phyloP scores from a whole-genome alignment of 1,139 yeast genomes.

The Kazachstania sp. region DNA sequence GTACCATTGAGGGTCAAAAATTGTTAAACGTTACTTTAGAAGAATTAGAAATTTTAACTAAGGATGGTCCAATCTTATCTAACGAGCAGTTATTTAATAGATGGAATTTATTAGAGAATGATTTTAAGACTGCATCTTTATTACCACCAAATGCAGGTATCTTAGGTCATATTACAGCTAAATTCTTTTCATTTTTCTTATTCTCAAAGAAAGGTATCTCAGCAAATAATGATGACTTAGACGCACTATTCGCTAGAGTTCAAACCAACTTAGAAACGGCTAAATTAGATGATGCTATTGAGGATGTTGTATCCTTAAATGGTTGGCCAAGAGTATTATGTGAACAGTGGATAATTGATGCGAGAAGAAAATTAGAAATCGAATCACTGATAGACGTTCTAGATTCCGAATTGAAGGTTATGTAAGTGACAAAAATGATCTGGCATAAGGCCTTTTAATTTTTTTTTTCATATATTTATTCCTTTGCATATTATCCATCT shows the following conservation, averaged over 20 bases:
- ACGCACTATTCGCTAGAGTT: conserved; percentile 81
- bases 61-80: conserved; percentile 26
- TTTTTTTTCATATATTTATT: not conserved
- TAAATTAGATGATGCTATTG: conserved; percentile 79
- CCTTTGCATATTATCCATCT: not conserved
- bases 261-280: conserved; percentile 68
- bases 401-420: conserved; percentile 34
- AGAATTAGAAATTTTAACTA: conserved; percentile 20
- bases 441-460: not conserved
- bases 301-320: conserved; percentile 79
- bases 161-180: conserved; percentile 80
- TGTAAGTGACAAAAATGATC: conserved; percentile 8
- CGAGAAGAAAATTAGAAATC: conserved; percentile 81
- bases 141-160: conserved; percentile 94
- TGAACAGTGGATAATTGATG: conserved; percentile 82
- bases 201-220: conserved; percentile 55
- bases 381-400: conserved; percentile 60
- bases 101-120: conserved; percentile 74
- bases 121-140: conserved; percentile 78
- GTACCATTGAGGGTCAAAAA: conserved; percentile 12
- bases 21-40: conserved; percentile 21
- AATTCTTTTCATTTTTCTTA: conserved; percentile 65
- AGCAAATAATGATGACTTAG: conserved; percentile 67
- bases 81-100: conserved; percentile 63
- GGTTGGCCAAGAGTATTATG: conserved; percentile 93